phyloP scores from a whole-genome alignment of 192 early-diverging fungal species.

The Umbelopsis isabellina region DNA sequence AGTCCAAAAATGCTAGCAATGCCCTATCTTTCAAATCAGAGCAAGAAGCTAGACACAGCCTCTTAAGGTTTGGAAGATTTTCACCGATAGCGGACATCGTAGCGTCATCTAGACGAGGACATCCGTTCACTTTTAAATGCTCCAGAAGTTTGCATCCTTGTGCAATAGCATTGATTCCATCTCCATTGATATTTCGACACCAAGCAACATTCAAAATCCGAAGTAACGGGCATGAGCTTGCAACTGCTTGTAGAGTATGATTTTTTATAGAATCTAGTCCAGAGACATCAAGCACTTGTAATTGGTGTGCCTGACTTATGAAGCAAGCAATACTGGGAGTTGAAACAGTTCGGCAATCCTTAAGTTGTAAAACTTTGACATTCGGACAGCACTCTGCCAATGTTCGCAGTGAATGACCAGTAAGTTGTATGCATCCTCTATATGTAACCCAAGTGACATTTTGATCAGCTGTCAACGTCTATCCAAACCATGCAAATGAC shows the following conservation, averaged over 20 bases:
- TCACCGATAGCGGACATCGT: conserved; percentile 44
- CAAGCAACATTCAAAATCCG: conserved; percentile 50
- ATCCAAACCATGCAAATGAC: neutral
- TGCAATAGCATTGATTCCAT: conserved; percentile 37
- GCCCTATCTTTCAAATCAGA: conserved; percentile 42
- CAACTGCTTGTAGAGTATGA: conserved; percentile 43
- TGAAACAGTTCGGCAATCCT: conserved; percentile 43
- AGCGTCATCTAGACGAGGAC: conserved; percentile 43
- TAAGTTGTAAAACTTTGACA: conserved; percentile 37
- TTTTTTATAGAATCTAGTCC: conserved; percentile 48
- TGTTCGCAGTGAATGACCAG: conserved; percentile 27
- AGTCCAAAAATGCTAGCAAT: conserved; percentile 39
- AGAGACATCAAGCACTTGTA: conserved; percentile 45
- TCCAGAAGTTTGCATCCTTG: conserved; percentile 41
- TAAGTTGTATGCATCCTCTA: conserved; percentile 50
- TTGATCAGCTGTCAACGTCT: conserved; percentile 14
- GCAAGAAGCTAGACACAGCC: conserved; percentile 49
- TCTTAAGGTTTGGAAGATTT: conserved; percentile 43
- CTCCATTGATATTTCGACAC: conserved; percentile 52
- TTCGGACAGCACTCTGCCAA: conserved; percentile 43
- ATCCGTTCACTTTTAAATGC: conserved; percentile 50
- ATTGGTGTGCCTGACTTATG: conserved; percentile 35
- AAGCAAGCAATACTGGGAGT: conserved; percentile 45
- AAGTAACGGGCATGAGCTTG: conserved; percentile 39
- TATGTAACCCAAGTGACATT: neutral